Evolutionary conservation across 257 asterid genomes (phyloP).

Genomic region (Solanum dulcamara): DNA sequence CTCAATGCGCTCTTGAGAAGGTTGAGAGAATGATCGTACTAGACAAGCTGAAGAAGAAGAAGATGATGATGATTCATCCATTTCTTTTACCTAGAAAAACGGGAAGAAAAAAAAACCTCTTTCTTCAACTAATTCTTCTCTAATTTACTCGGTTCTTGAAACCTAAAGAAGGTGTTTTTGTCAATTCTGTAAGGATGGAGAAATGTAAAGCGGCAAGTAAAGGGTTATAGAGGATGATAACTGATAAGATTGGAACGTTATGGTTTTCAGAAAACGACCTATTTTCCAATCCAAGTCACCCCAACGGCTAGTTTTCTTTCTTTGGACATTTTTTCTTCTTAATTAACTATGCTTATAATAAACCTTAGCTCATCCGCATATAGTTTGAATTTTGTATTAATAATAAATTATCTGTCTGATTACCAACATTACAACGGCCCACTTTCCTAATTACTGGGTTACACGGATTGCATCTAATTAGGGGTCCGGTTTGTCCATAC

Average conservation of each 20-base stretch:
- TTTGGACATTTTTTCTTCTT: too few relatives aligned
- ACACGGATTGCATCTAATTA: too few relatives aligned
- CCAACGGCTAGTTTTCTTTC: conserved; percentile 21
- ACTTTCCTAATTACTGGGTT: too few relatives aligned
- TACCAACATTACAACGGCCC: too few relatives aligned
- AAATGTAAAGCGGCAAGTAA: neutral
- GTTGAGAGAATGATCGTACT: conserved; percentile 44
- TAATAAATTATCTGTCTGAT: too few relatives aligned
- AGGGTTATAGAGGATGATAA: neutral
- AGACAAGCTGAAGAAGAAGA: conserved; percentile 46
- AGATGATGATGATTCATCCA: conserved; percentile 31
- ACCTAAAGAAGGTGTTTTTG: neutral
- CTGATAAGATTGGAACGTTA: neutral
- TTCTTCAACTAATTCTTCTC: neutral
- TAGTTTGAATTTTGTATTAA: too few relatives aligned
- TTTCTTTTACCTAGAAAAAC: neutral
- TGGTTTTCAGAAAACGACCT: neutral
- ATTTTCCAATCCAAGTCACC: neutral
- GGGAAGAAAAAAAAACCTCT: neutral
- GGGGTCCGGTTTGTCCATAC: too few relatives aligned
- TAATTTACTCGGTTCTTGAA: neutral
- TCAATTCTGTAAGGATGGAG: neutral
- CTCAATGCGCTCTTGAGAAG: conserved; percentile 41
- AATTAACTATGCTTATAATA: too few relatives aligned
- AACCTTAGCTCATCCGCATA: too few relatives aligned